phyloP scores from a whole-genome alignment of 441 rosid species.

The Aquilaria agallochum region DNA sequence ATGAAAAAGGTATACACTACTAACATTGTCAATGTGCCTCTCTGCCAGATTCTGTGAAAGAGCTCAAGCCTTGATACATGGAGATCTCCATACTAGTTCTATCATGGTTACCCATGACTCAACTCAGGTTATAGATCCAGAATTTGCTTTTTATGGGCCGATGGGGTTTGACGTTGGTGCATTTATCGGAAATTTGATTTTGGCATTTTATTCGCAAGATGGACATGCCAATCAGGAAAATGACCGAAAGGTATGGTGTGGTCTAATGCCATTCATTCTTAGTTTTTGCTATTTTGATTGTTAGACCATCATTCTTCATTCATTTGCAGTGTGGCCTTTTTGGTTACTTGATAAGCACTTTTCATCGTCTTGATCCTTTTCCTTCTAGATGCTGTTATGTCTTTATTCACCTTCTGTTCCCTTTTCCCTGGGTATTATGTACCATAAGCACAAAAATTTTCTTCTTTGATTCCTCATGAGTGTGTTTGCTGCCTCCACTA shows the following conservation, averaged over 20 bases:
- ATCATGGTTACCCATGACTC: constrained; percentile 81
- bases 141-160: constrained; percentile 76
- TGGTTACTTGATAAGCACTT: too few relatives aligned
- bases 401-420: too few relatives aligned
- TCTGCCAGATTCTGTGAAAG: constrained; percentile 72
- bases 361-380: too few relatives aligned
- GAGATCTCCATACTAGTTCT: constrained; percentile 89
- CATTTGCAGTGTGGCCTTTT: too few relatives aligned
- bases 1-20: background rate
- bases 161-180: constrained; percentile 87
- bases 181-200: constrained; percentile 69
- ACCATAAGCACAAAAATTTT: too few relatives aligned
- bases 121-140: constrained; percentile 84
- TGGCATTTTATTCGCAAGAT: constrained; percentile 79
- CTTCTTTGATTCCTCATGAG: too few relatives aligned
- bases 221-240: constrained; percentile 58
- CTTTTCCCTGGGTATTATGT: too few relatives aligned
- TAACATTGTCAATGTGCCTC: constrained; percentile 10
- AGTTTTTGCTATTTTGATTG: background rate
- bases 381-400: too few relatives aligned
- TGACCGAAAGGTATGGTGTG: constrained; percentile 50
- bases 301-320: too few relatives aligned
- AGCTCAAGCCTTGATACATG: constrained; percentile 78
- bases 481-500: too few relatives aligned
- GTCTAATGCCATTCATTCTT: background rate